Evolutionary conservation across 1,139 yeast genomes (phyloP).

Genomic region (Eremothecium cymbalariae): DNA sequence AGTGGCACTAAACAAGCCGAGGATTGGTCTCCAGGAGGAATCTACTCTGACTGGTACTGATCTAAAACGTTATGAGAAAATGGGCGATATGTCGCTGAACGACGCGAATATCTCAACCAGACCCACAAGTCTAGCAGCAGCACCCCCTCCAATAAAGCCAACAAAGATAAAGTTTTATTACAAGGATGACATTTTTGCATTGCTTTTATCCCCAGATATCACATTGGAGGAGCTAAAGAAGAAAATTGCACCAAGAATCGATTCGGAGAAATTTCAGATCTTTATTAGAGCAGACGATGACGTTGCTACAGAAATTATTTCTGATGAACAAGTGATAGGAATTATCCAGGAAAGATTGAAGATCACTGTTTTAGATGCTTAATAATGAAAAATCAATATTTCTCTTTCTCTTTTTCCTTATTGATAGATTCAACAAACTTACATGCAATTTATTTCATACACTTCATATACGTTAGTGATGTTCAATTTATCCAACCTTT

Average conservation of each 20-base stretch:
- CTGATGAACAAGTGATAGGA: slow-evolving; percentile 30
- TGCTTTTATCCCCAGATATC: slow-evolving; percentile 59
- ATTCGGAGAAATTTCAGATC: slow-evolving; percentile 32
- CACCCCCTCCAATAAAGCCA: slow-evolving; percentile 22
- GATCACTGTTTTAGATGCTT: slow-evolving; percentile 29
- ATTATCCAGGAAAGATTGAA: slow-evolving; percentile 33
- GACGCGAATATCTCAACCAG: slow-evolving; percentile 22
- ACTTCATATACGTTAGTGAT: too few species aligned
- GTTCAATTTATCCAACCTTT: too few species aligned
- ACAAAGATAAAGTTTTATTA: slow-evolving; percentile 75
- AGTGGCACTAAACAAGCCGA: neutral
- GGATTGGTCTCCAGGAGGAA: slow-evolving; percentile 18
- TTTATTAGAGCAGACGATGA: slow-evolving; percentile 28
- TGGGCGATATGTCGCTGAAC: slow-evolving; percentile 24
- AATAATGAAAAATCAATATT: slow-evolving; percentile 4
- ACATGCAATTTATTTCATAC: too few species aligned
- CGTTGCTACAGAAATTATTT: slow-evolving; percentile 29
- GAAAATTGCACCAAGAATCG: slow-evolving; percentile 59
- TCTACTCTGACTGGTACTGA: slow-evolving; percentile 29
- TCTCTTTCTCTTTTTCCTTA: neutral
- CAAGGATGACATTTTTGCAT: slow-evolving; percentile 85
- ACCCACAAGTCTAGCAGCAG: slow-evolving; percentile 22
- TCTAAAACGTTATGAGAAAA: slow-evolving; percentile 22
- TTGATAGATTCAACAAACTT: neutral
- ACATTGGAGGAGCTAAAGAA: slow-evolving; percentile 53